Conservation (phyloP, 2,329 filamentous ascomycete genomes). For the Exophiala oligosperma region DNA sequence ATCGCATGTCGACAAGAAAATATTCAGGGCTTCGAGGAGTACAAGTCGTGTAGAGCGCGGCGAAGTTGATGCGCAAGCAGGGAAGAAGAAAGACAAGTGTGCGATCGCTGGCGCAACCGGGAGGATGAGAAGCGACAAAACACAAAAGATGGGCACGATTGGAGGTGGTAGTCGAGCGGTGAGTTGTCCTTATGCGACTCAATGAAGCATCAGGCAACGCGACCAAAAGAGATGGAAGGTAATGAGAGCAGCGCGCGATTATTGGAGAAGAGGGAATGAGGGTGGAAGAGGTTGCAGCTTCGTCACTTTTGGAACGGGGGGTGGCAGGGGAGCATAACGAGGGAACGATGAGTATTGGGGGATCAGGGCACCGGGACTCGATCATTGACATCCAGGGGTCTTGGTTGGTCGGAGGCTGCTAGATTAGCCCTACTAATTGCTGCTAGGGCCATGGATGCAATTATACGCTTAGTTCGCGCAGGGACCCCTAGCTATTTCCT, state of each 20-base stretch:
- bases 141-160: neutral
- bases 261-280: conserved; percentile 5
- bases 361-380: neutral
- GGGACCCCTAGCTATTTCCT: too few relatives aligned
- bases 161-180: neutral
- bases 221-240: conserved; percentile 14
- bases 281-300: conserved; percentile 1
- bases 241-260: conserved; percentile 10
- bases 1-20: conserved; percentile 39
- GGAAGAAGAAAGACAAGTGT: neutral
- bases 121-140: neutral
- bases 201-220: conserved; percentile 9
- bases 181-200: conserved; percentile 11
- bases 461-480: too few relatives aligned
- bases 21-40: neutral
- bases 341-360: neutral
- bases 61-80: neutral
- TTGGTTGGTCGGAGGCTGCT: neutral
- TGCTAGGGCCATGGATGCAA: neutral
- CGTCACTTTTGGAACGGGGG: neutral
- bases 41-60: neutral
- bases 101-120: neutral
- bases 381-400: neutral
- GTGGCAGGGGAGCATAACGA: neutral
- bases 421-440: neutral